phyloP scores from a whole-genome alignment of 805 yeast genomes.

The Saccharomyces paradoxus region DNA sequence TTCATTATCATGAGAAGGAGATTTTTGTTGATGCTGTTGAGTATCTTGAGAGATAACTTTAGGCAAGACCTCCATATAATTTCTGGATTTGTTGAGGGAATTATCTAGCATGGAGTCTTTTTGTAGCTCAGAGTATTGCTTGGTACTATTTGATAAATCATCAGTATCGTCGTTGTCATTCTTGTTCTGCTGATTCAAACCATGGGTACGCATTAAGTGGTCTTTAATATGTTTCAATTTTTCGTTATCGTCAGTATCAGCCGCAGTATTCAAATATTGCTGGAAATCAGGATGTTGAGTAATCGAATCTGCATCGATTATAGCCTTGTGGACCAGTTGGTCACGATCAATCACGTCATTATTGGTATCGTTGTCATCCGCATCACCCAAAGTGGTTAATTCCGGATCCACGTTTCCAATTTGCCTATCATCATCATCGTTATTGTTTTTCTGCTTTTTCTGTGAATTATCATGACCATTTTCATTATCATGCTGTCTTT shows the following conservation, averaged over 20 bases:
- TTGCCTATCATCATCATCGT: slow-evolving; percentile 14
- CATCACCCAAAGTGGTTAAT: slow-evolving; percentile 41
- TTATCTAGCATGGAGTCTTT: background rate
- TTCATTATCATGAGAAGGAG: background rate
- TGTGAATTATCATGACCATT: slow-evolving; percentile 5
- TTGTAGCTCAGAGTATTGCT: background rate
- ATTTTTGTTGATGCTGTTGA: background rate
- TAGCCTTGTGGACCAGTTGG: slow-evolving; percentile 61
- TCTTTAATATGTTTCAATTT: slow-evolving; percentile 3
- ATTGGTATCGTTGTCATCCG: slow-evolving; percentile 29
- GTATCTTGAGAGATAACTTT: slow-evolving; percentile 3
- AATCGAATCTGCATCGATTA: slow-evolving; percentile 57
- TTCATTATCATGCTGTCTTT: slow-evolving; percentile 13
- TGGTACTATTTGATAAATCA: background rate
- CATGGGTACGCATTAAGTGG: background rate
- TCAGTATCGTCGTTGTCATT: slow-evolving; percentile 3
- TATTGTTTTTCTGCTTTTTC: slow-evolving; percentile 15
- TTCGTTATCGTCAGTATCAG: slow-evolving; percentile 15
- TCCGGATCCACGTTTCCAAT: slow-evolving; percentile 51
- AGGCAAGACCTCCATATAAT: slow-evolving; percentile 10
- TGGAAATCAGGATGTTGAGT: slow-evolving; percentile 39
- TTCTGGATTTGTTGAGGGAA: background rate
- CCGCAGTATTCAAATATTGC: slow-evolving; percentile 28
- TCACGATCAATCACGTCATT: slow-evolving; percentile 44
- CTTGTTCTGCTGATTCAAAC: background rate